These are phyloP conservation scores for Chrysanthemum lavandulifolium DNA, from an alignment of 129 eudicot genomes.

Conservation along the genomic window DNA sequence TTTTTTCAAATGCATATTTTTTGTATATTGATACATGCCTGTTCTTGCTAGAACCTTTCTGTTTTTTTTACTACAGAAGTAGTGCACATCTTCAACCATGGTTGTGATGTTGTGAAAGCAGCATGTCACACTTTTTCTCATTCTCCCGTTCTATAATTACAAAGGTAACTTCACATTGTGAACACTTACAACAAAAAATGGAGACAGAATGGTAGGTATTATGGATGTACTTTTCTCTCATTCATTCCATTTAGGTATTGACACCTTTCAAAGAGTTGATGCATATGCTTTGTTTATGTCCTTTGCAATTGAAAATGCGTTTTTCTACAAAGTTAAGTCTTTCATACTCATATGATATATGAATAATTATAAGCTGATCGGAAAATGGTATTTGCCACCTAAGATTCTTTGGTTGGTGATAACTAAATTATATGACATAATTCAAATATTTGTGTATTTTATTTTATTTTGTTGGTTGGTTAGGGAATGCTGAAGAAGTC, in stretches of 20 bases:
- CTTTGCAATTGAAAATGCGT: not conserved
- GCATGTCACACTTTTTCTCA: conserved; percentile 57
- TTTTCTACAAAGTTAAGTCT: not conserved
- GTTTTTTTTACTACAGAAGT: not conserved
- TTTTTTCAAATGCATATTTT: not conserved
- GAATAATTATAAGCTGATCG: too few relatives aligned
- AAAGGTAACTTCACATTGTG: too few relatives aligned
- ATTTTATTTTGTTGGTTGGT: not conserved
- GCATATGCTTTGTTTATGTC: not conserved
- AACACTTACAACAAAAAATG: not conserved
- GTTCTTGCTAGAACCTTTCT: conserved; percentile 6
- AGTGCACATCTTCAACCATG: conserved; percentile 50
- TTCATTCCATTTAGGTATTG: too few relatives aligned
- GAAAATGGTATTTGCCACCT: not conserved
- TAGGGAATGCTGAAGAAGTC: too few relatives aligned
- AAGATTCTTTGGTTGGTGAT: not conserved
- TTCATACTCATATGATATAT: not conserved
- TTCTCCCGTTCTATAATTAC: conserved; percentile 1
- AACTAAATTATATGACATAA: not conserved
- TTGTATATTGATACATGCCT: not conserved
- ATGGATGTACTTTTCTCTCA: not conserved
- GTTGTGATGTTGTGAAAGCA: conserved; percentile 68
- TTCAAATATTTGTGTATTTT: not conserved
- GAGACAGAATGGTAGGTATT: conserved; percentile 7
- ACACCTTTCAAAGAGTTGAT: not conserved